These are phyloP conservation scores for Blastocladiella emersonii DNA, from an alignment of 371 early-diverging fungal species.

Conservation along the genomic window DNA sequence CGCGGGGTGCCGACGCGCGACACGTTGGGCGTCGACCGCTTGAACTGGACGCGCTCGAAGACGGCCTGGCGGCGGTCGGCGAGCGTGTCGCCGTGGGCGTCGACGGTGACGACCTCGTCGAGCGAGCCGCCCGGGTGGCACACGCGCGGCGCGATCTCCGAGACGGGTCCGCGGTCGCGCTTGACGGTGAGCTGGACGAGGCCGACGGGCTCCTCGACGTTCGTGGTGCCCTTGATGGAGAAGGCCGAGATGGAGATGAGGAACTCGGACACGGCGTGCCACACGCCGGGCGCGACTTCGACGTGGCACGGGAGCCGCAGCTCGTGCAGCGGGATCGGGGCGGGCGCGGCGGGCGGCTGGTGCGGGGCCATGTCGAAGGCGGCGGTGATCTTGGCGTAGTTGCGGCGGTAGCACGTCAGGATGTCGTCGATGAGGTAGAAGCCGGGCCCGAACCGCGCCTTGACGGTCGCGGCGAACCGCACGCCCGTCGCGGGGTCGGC, in stretches of 20 bases:
- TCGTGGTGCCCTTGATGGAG: too few relatives aligned
- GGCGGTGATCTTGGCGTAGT: conserved; percentile 81
- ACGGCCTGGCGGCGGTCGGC: too few relatives aligned
- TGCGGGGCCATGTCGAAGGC: conserved; percentile 36
- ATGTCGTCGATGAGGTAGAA: conserved; percentile 63
- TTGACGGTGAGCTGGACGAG: conserved; percentile 87
- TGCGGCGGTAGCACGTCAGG: conserved; percentile 92
- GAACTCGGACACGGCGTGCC: conserved; percentile 42
- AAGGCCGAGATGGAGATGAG: conserved; percentile 54
- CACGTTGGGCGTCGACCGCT: conserved; percentile 86
- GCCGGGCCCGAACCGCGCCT: conserved; percentile 48
- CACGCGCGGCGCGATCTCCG: conserved; percentile 43
- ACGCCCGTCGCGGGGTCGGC: too few relatives aligned
- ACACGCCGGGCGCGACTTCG: conserved; percentile 27
- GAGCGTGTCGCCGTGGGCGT: too few relatives aligned
- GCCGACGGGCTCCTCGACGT: conserved; percentile 57
- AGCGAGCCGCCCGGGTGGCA: conserved; percentile 47
- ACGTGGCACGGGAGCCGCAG: conserved; percentile 47
- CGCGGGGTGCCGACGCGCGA: conserved; percentile 78
- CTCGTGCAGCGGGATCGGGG: conserved; percentile 25
- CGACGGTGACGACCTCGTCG: conserved; percentile 25
- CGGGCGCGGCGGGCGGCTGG: conserved; percentile 41
- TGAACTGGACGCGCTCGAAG: conserved; percentile 91
- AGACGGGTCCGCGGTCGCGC: conserved; percentile 84
- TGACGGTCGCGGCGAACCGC: too few relatives aligned